Evolutionary conservation across 2,329 filamentous ascomycete genomes (phyloP), one percentile per base, ranked within the genome.

Genomic region (Ambrosiella cleistominuta): DNA sequence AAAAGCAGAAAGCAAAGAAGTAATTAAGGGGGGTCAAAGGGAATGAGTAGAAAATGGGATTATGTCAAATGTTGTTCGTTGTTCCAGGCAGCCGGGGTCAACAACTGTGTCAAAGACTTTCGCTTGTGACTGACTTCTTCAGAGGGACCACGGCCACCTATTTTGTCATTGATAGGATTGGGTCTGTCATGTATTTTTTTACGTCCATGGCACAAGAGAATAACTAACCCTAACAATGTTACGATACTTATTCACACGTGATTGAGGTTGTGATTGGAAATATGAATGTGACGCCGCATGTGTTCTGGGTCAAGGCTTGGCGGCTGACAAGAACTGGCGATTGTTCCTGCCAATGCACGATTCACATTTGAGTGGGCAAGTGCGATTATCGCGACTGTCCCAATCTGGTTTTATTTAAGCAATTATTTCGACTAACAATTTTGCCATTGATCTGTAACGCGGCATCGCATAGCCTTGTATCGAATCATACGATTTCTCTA

Each of bases 11-110:
- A 45, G 37, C 11, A 42, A 42, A 11, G 15, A 54, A 17, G 15
- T 37, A 13, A 38, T 36, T 7, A 53, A 37, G 37, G 7, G 7
- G 13, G 27, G 37, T 11, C 15, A 51, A 51, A 37, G 39, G 42
- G 17, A 54, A 54, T 12, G 17, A 54, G 17, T 12, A 54, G 19
- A 49, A 56, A 56, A 27, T 35, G 27, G 36, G 17, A 45, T 54
- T 54, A 40, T 42, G 12, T 51, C 17, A 9, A 11, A 47, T 47
- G 44, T 15, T 7, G 13, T 3, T 51, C 19, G 27, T 27, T 15
- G 47, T 69, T 62, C 13, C 69, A 70, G 17, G 47, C 19, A 36
- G 15, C 53, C 38, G 27, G 53, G 53, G 47, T 51, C 19, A 15
- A 36, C 9, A 51, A 15, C 45, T 51, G 8, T 51, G n/a, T 17